Base-by-base conservation (phyloP, 192 early-diverging fungal genomes). In the Linnemannia zychae region DNA sequence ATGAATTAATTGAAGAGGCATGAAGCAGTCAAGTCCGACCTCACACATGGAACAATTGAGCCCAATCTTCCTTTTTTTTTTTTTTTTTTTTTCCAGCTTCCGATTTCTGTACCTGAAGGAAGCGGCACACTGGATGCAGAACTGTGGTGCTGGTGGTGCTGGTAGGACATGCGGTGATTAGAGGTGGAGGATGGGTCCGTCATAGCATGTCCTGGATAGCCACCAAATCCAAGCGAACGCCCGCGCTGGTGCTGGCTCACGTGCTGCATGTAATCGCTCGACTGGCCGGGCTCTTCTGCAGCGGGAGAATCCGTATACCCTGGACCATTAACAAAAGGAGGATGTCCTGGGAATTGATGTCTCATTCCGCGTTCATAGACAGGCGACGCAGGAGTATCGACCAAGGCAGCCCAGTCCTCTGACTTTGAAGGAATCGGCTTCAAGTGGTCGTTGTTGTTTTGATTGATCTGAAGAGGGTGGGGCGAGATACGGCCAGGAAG, bases 201-300 rank as follows among this genome's bases (percentile, higher is more conserved):
- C n/a, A 74, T 47, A 6, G 81, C 72, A 31, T 77, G 80, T 7
- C 57, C 47, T 57, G 34, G 17, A 31, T 20, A 46, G 22, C 44
- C 15, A 28, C 24, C 36, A 12, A 24, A 28, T 71, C 38, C 69
- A 18, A 71, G 20, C 53, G 53, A 69, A 24, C 7, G 24, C 34
- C 18, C 69, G 7, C 24, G 57, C 60, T 60, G 77, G 22, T 71
- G 77, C 31, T 72, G 77, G 15, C 70, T 65, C 24, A 72, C 36
- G 34, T 82, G 80, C 44, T 83, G 81, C 72, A 83, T 74, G 52
- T 83, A 83, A 40, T 83, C 81, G 7, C 57, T 57, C 22, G 75
- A 74, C 0, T 47, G 37, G 2, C 31, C 73, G 7, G 48, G 4
- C 31, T 83, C 81, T 33, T 83, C 81, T n/a, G 81, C 60, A 24